Evolutionary conservation across 495 filamentous ascomycete genomes (phyloP), one percentile per base, ranked within the genome.

Genomic region (Neurospora sp.): DNA sequence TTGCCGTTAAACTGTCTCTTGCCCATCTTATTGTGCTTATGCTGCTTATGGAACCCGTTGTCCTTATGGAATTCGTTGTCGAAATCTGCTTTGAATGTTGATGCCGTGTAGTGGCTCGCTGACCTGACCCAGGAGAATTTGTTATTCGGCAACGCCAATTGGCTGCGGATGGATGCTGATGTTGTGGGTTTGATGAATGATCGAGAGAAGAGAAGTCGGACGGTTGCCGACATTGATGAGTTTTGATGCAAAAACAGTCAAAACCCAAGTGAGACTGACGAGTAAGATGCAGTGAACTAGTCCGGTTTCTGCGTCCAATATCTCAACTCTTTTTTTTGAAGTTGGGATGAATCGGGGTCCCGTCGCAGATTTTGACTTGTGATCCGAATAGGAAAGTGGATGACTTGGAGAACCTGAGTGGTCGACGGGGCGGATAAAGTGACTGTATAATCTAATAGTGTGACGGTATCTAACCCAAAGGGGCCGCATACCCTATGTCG

Each of bases 1-100:
- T 74, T 77, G 78, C 75, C 54, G 54, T 62, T 62, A 13, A 62
- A 62, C 54, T 34, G 54, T 34, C 54, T 62, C 54, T 62, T 62
- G 13, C 54, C 54, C 54, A 62, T 62, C 15, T 62, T 62, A 10
- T 15, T 21, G 21, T 54, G 17, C 19, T 54, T 10, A 54, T 31
- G 45, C 4, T 54, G 45, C 45, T 54, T 59, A 59, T 59, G 21
- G 21, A 24, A 54, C 4, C 21, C 21, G 45, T 54, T 54, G 21
- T 54, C 45, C 24, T 62, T 62, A 1, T 62, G 28, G 54, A 62
- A 31, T 8, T 31, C 13, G 24, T 62, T 62, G 54, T 62, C 54
- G 21, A 62, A 62, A 28, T 17, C 3, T 31, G 28, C 24, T 4
- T 62, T 62, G 5, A 10, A 45, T n/a, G 42, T 62, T 17, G 28